Base-by-base conservation (phyloP, 176 grass and related monocot species). In the Areca catechu region DNA sequence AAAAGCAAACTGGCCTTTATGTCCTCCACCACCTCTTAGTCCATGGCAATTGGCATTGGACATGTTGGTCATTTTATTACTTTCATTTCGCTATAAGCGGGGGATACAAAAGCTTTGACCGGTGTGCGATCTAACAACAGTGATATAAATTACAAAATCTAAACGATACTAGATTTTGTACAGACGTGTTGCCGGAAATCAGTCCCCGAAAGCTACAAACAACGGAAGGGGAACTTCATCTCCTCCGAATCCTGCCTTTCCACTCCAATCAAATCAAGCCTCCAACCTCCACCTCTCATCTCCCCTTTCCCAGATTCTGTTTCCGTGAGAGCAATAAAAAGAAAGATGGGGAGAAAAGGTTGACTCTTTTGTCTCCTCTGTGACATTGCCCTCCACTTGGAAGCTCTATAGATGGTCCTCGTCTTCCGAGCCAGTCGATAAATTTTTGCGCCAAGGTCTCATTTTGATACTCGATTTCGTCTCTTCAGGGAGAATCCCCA, bases 391-490 rank as follows among this genome's bases (percentile, higher is more conserved):
- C 52, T 34, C 43, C 28, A 23, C 73, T 25, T 49, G 37, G 66
- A 53, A 62, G 25, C 79, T 64, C 62, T 76, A 20, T 76, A 20
- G 66, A 10, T n/a, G 19, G n/a, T 56, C 7, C 34, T 10, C 34
- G 0, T 43, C 9, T 9, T 43, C 34, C 14, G 5, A 69, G 15
- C 29, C 48, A 25, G 4, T 71, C 30, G 27, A 51, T 53, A 47
- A 24, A 48, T 56, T 61, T 29, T 52, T 22, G 4, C 18, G 20
- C 25, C 56, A 78, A 54, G 57, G 54, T n/a, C 48, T 27, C 57
- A 30, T 52, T 50, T 83, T 69, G 58, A 76, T 62, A 73, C 59
- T 29, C n/a, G 71, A 71, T 72, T 78, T 76, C 57, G 17, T 9
- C 66, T 72, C 58, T 47, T 54, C 4, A 3, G 59, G 16, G n/a